A percentile compares a stretch with the other conserved stretches of the same genome.
These are phyloP conservation scores for Trichoderma sp. DNA, from an alignment of 2,329 filamentous ascomycete genomes.

Conservation along the genomic window DNA sequence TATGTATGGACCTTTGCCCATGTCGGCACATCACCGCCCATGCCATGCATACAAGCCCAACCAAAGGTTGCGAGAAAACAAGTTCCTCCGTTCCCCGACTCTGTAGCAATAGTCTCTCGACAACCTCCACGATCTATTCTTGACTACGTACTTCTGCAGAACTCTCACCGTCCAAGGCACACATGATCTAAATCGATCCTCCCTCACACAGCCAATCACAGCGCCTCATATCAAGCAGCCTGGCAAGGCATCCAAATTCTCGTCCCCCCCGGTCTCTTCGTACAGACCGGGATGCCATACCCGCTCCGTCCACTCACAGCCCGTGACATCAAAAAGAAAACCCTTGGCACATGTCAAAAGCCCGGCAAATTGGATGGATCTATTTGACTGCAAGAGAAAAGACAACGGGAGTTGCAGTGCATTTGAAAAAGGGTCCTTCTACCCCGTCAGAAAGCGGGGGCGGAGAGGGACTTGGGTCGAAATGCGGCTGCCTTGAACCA, in stretches of 20 bases:
- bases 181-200: background rate
- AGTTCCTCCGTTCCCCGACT: background rate
- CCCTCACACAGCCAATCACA: constrained; percentile 9
- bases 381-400: no score
- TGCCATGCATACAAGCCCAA: constrained; percentile 20
- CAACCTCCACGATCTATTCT: no score
- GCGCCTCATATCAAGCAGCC: constrained; percentile 23
- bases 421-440: no score
- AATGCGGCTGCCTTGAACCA: constrained; percentile 24
- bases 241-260: constrained; percentile 28
- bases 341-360: no score
- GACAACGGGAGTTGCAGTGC: no score
- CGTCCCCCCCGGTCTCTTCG: background rate
- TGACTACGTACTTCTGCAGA: no score
- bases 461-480: constrained; percentile 10
- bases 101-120: background rate
- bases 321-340: no score
- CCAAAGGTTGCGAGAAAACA: constrained; percentile 4
- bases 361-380: no score
- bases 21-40: background rate
- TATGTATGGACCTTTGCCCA: background rate
- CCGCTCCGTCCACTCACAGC: no score
- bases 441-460: background rate
- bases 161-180: background rate
- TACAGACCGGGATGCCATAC: background rate